A percentile compares a stretch with the other conserved stretches of the same genome.
These are phyloP conservation scores for Mycena albidolilacea DNA, from an alignment of 768 basidiomycete species.

Conservation along the genomic window DNA sequence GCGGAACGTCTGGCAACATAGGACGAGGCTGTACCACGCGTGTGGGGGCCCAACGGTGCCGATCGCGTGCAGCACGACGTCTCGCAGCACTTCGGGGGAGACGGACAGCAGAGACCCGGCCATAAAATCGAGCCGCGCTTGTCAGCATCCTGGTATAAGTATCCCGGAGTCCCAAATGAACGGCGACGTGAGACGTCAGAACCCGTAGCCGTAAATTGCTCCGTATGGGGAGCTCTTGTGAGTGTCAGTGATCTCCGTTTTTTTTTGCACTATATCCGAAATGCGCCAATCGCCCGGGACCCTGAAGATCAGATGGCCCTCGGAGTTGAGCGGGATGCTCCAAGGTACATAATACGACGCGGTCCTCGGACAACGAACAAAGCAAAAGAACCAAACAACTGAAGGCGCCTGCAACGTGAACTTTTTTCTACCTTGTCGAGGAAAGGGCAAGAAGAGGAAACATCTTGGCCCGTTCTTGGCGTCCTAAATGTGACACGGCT, in stretches of 20 bases:
- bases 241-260: slow-evolving; percentile 35
- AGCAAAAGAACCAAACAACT: not conserved
- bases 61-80: slow-evolving; percentile 26
- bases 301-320: slow-evolving; percentile 34
- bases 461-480: not conserved
- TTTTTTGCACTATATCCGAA: slow-evolving; percentile 21
- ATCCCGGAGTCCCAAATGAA: slow-evolving; percentile 28
- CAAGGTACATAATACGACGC: not conserved
- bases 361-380: slow-evolving; percentile 19
- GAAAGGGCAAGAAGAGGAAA: not conserved
- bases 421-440: not conserved
- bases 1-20: slow-evolving; percentile 27
- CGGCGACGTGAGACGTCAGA: slow-evolving; percentile 30
- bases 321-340: slow-evolving; percentile 19
- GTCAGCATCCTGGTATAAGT: slow-evolving; percentile 22
- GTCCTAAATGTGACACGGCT: too few relatives aligned
- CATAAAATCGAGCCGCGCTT: slow-evolving; percentile 9
- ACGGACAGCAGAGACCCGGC: slow-evolving; percentile 27
- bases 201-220: slow-evolving; percentile 21
- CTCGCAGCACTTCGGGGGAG: slow-evolving; percentile 35
- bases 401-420: not conserved
- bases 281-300: slow-evolving; percentile 36
- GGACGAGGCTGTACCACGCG: slow-evolving; percentile 34
- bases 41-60: slow-evolving; percentile 25
- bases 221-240: slow-evolving; percentile 27